These are phyloP conservation scores for Cokeromyces recurvatus DNA, from an alignment of 371 early-diverging fungal species.

Conservation along the genomic window DNA sequence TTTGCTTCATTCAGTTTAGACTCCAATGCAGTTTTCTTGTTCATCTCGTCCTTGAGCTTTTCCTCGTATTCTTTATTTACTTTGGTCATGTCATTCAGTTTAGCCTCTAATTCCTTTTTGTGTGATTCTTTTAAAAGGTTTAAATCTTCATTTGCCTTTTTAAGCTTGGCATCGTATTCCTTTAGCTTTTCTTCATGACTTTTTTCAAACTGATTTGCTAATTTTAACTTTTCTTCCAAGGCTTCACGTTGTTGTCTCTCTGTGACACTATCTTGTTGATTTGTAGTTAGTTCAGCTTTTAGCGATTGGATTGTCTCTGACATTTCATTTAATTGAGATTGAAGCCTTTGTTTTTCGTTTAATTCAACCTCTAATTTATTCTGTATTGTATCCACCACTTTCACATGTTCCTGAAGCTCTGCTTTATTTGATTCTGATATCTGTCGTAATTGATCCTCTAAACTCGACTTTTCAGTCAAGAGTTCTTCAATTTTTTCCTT, in stretches of 20 bases:
- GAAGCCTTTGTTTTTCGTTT: neutral
- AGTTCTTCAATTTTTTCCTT: neutral
- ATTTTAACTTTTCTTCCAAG: neutral
- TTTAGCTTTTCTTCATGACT: neutral
- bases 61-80: slow-evolving; percentile 8
- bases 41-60: too few species aligned
- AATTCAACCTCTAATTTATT: too few species aligned
- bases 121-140: slow-evolving; percentile 12
- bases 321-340: neutral
- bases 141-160: too few species aligned
- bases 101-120: neutral
- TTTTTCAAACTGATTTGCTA: neutral
- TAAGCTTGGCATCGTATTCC: slow-evolving; percentile 16
- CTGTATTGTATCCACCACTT: too few species aligned
- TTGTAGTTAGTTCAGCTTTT: too few species aligned
- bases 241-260: slow-evolving; percentile 19
- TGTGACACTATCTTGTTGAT: neutral
- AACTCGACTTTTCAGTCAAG: too few species aligned
- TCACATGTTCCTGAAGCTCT: too few species aligned
- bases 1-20: slow-evolving; percentile 18
- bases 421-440: too few species aligned
- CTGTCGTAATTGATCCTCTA: too few species aligned
- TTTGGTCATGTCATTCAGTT: neutral
- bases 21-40: too few species aligned
- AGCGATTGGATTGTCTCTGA: too few species aligned